Base-by-base conservation (phyloP, 2,329 filamentous ascomycete species). In the Fusarium buxicola region DNA sequence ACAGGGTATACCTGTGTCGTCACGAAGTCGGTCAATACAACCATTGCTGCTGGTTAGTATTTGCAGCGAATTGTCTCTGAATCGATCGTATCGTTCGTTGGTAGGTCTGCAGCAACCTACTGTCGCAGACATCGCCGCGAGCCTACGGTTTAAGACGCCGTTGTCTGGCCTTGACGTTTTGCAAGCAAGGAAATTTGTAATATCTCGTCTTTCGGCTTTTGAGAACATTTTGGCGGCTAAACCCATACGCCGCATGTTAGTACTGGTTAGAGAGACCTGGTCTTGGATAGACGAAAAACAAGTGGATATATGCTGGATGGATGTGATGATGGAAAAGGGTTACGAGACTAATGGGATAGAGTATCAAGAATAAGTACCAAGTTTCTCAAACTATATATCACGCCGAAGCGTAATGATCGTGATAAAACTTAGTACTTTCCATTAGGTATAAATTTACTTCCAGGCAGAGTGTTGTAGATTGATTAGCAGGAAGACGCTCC, bases 21-120 rank as follows among this genome's bases (percentile, higher is more conserved):
- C 80, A 1, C 76, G 79, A 24, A 80, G 79, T 2, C 74, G 78
- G 39, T 81, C 77, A 16, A 75, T 80, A 5, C 79, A 82, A 55
- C 80, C 79, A 2, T 70, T 82, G 15, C 65, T 82, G 4, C 73
- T 82, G 1, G 75, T 81, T 10, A 75, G 76, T 13, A 75, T 77
- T 15, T 78, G 78, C 5, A 78, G 76, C 15, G 79, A 82, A 51
- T 70, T 82, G 13, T 75, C 75, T 12, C 71, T 78, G 15, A 73
- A 75, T 39, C 75, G 73, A 4, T 60, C 55, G 7, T 57, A 46
- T 16, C 44, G 50, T 28, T 31, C 50, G 8, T 44, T 60, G 4
- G 32, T 46, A 9, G 41, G 41, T 4, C 5, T 63, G 7, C 65
- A 51, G 2, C 45, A 49, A 40, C 44, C 32, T 10, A 53, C 55